Percentiles rank a stretch among this genome's conserved stretches.
Conservation (phyloP, 1,284 basidiomycete species). For the Ceratobasidium sp. region DNA sequence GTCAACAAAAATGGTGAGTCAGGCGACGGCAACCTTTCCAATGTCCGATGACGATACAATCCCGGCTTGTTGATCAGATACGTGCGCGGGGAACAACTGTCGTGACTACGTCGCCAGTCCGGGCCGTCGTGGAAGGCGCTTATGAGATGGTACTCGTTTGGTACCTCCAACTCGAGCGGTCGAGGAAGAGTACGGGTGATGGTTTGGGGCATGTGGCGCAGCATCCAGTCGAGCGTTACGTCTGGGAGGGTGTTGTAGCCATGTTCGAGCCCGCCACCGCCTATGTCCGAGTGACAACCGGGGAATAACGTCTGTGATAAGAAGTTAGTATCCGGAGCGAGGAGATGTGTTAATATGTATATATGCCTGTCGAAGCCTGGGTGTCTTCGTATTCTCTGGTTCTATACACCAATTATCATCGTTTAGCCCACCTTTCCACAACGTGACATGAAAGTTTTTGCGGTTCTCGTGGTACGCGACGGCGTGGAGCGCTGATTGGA, state of each 20-base stretch:
- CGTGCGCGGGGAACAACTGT: constrained; percentile 8
- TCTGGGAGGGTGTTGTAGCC: constrained; percentile 19
- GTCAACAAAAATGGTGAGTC: not conserved
- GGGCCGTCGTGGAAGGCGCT: constrained; percentile 12
- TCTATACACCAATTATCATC: too few species aligned
- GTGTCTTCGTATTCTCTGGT: too few species aligned
- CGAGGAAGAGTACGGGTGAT: not conserved
- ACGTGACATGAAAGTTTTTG: constrained; percentile 4
- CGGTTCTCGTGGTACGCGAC: constrained; percentile 47
- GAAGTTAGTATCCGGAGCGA: too few species aligned
- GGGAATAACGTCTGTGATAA: constrained; percentile 37
- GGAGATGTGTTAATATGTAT: too few species aligned
- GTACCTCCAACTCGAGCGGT: constrained; percentile 5
- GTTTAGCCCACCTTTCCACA: constrained; percentile 13
- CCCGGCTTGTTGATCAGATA: not conserved
- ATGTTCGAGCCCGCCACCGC: constrained; percentile 34
- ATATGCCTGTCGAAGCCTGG: too few species aligned
- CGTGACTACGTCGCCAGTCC: constrained; percentile 20
- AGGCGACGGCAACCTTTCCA: not conserved
- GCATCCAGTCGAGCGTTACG: constrained; percentile 31
- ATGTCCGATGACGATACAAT: not conserved
- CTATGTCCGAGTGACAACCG: constrained; percentile 46
- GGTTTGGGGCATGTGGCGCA: constrained; percentile 4
- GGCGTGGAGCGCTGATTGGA: constrained; percentile 44
- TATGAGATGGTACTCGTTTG: not conserved